Evolutionary conservation across 106 monocot genomes (phyloP).

Genomic region (Hemerocallis citrina): DNA sequence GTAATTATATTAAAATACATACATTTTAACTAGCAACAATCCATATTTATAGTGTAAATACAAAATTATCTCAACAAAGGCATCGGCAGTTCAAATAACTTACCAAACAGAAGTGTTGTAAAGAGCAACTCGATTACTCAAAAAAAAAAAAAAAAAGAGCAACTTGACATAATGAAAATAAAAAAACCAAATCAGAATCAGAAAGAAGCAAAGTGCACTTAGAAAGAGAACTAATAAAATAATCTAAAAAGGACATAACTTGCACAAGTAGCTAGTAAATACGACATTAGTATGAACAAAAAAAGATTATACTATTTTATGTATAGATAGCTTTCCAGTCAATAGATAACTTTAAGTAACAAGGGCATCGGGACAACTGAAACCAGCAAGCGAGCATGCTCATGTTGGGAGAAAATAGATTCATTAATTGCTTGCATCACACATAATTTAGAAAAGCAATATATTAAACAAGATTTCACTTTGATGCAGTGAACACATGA

Average conservation of each 20-base stretch:
- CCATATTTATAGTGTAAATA: too few relatives aligned
- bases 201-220: not conserved
- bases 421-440: too few relatives aligned
- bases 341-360: not conserved
- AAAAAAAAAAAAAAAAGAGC: too few relatives aligned
- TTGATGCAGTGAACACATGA: too few relatives aligned
- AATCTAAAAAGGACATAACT: not conserved
- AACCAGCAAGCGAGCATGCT: not conserved
- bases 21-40: too few relatives aligned
- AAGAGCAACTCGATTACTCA: not conserved
- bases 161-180: too few relatives aligned
- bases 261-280: not conserved
- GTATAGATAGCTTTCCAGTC: not conserved
- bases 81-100: not conserved
- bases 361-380: not conserved
- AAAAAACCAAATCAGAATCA: not conserved
- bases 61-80: conserved; percentile 1
- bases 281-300: not conserved
- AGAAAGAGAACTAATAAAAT: not conserved
- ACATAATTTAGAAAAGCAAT: too few relatives aligned
- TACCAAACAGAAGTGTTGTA: not conserved
- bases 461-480: too few relatives aligned
- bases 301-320: not conserved
- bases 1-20: too few relatives aligned
- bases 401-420: too few relatives aligned